Evolutionary conservation across 164 flowering plant species (phyloP).

Genomic region (Vitis vinifera): DNA sequence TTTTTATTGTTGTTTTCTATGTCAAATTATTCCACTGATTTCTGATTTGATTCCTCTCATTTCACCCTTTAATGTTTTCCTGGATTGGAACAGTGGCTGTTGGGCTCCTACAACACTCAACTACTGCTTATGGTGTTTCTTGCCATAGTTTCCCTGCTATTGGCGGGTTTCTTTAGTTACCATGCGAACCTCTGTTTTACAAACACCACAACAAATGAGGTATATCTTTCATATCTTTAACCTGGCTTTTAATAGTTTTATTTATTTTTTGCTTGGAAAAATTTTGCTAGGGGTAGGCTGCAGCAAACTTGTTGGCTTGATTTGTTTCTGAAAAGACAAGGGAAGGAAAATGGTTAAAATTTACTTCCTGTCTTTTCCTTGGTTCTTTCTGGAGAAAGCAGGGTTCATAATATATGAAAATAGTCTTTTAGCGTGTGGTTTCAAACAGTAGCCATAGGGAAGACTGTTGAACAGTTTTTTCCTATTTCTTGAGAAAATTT

Average conservation of each 20-base stretch:
- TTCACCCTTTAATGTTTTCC: conserved; percentile 2
- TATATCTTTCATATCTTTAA: conserved; percentile 13
- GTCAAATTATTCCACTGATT: not conserved
- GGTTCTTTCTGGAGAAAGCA: too few species aligned
- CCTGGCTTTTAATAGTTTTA: not conserved
- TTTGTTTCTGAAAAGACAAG: too few species aligned
- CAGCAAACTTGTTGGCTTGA: not conserved
- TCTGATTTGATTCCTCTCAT: not conserved
- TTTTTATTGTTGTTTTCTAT: too few species aligned
- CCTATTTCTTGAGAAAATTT: too few species aligned
- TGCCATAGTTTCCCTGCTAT: conserved; percentile 65
- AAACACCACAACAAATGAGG: conserved; percentile 97
- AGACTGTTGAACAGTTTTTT: too few species aligned
- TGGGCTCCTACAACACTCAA: conserved; percentile 87
- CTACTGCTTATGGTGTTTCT: conserved; percentile 89
- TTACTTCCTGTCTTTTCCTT: too few species aligned
- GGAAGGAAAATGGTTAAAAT: too few species aligned
- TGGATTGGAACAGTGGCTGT: conserved; percentile 70
- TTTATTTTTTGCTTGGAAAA: not conserved
- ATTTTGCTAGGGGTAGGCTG: not conserved
- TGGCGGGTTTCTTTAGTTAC: conserved; percentile 86
- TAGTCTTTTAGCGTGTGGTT: too few species aligned
- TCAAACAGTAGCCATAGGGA: too few species aligned
- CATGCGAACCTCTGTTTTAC: conserved; percentile 80
- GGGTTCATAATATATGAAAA: too few species aligned